Conservation (phyloP, 768 basidiomycete species). For the Termitomyces sp. region DNA sequence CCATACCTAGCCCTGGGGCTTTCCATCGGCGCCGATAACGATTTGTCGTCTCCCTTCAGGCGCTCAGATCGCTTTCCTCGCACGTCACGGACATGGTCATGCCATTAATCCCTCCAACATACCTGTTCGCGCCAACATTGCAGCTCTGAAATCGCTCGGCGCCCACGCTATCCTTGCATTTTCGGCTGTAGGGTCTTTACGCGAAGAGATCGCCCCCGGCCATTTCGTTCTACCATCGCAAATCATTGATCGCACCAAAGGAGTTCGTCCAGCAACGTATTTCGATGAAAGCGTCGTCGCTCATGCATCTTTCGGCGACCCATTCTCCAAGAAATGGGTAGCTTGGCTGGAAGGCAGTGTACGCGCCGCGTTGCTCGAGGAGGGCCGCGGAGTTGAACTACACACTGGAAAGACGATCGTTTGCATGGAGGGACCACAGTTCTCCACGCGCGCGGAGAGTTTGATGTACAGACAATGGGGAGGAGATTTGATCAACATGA, state of each 20-base stretch:
- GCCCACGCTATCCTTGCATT: conserved; percentile 89
- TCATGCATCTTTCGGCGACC: conserved; percentile 92
- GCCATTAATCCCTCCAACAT: conserved; percentile 74
- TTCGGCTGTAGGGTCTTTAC: conserved; percentile 90
- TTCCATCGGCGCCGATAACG: conserved; percentile 86
- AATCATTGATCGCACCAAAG: conserved; percentile 96
- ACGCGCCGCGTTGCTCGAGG: conserved; percentile 50
- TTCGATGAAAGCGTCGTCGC: conserved; percentile 82
- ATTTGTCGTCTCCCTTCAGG: conserved; percentile 86
- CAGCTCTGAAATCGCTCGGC: conserved; percentile 89
- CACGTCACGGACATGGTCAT: conserved; percentile 86
- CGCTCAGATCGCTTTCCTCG: conserved; percentile 78
- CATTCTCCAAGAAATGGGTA: conserved; percentile 65
- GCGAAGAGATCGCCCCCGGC: conserved; percentile 90
- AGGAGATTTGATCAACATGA: conserved; percentile 96
- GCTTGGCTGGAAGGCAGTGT: conserved; percentile 65
- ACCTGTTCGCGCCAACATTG: conserved; percentile 88
- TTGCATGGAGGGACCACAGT: conserved; percentile 97
- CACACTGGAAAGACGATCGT: conserved; percentile 84
- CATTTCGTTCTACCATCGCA: conserved; percentile 85
- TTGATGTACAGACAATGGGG: conserved; percentile 92
- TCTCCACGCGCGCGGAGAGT: conserved; percentile 97
- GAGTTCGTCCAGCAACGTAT: conserved; percentile 81
- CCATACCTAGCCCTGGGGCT: conserved; percentile 78
- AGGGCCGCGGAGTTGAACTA: conserved; percentile 58